phyloP scores from a whole-genome alignment of 1,284 basidiomycete genomes.

The Pseudozyma flocculosa region DNA sequence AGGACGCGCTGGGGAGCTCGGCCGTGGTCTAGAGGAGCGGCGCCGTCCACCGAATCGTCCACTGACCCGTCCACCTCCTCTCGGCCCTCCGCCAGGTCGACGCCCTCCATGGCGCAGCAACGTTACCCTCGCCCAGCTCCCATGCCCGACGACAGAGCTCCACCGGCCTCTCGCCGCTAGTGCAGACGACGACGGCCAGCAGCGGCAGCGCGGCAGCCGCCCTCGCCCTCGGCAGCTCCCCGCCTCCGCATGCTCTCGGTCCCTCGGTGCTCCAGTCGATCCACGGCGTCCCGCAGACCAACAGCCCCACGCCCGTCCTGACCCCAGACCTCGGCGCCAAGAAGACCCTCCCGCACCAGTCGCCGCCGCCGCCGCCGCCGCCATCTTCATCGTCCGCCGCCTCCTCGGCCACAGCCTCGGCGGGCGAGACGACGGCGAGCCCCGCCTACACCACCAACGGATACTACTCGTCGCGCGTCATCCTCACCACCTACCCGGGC shows the following conservation, averaged over 20 bases:
- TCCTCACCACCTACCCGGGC: conserved; percentile 50
- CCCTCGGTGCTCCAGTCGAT: conserved; percentile 18
- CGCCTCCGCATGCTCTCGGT: conserved; percentile 40
- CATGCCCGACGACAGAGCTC: conserved; percentile 30
- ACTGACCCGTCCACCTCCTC: too few species aligned
- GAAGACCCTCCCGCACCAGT: too few species aligned
- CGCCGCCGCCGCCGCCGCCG: too few species aligned
- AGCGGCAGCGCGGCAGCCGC: too few species aligned
- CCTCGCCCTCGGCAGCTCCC: conserved; percentile 31
- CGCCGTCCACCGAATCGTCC: too few species aligned
- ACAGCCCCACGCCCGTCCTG: conserved; percentile 33
- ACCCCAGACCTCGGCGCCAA: conserved; percentile 38
- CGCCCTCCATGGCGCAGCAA: conserved; percentile 33
- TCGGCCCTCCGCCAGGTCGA: conserved; percentile 14
- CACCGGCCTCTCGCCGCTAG: conserved; percentile 36
- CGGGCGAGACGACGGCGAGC: conserved; percentile 1
- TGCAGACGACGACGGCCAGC: conserved; percentile 25
- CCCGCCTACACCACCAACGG: conserved; percentile 19
- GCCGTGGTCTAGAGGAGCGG: too few species aligned
- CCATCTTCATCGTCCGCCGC: too few species aligned
- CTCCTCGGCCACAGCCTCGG: neutral
- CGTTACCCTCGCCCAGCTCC: conserved; percentile 31
- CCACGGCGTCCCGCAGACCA: conserved; percentile 32
- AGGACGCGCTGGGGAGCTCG: too few species aligned
- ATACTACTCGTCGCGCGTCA: conserved; percentile 41